Conservation (phyloP, 257 asterid species). For the Paulownia fortunei region DNA sequence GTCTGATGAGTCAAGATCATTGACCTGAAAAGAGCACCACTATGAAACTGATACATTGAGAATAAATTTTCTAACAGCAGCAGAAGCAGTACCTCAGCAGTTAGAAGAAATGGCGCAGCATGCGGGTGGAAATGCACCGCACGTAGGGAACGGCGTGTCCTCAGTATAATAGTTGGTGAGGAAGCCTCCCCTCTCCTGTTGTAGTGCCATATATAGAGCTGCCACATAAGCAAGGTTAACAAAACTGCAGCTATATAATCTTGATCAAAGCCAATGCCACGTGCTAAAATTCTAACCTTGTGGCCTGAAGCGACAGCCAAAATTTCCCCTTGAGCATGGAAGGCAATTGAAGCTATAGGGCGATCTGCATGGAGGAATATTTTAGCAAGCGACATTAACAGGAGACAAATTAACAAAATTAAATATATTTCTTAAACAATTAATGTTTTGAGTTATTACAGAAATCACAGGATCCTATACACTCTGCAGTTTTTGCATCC, state of each 20-base stretch:
- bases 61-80: conserved; percentile 30
- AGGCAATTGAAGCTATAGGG: conserved; percentile 97
- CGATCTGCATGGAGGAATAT: conserved; percentile 64
- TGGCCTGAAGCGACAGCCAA: conserved; percentile 99
- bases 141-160: conserved; percentile 95
- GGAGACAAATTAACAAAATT: conserved; percentile 17
- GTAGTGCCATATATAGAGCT: conserved; percentile 97
- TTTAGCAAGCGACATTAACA: conserved; percentile 26
- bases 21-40: conserved; percentile 55
- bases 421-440: neutral
- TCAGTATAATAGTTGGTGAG: conserved; percentile 78
- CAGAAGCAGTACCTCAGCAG: conserved; percentile 85
- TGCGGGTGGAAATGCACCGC: conserved; percentile 99
- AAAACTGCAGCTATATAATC: conserved; percentile 27
- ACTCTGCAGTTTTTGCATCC: conserved; percentile 89
- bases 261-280: conserved; percentile 19
- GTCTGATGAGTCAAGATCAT: conserved; percentile 91
- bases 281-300: conserved; percentile 67
- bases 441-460: conserved; percentile 58
- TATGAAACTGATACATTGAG: conserved; percentile 12
- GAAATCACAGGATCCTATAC: conserved; percentile 91
- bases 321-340: conserved; percentile 95
- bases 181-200: conserved; percentile 79
- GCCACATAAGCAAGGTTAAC: conserved; percentile 47
- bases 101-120: conserved; percentile 93